phyloP scores from a whole-genome alignment of 2,329 filamentous ascomycete genomes.

The Chlorencoelia australis region DNA sequence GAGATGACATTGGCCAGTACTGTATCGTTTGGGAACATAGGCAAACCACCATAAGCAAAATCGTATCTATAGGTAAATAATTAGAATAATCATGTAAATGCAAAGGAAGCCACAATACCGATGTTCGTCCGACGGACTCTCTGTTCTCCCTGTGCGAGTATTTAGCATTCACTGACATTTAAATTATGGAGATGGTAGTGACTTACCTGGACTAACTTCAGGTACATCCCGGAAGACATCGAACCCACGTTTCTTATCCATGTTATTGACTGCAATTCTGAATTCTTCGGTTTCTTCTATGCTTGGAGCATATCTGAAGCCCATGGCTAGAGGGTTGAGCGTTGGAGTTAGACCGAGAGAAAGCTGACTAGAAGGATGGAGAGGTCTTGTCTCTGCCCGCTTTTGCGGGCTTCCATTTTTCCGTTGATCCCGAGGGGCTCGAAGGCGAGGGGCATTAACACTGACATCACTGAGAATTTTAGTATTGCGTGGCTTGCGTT shows the following conservation, averaged over 20 bases:
- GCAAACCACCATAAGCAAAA: constrained; percentile 18
- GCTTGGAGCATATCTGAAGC: constrained; percentile 15
- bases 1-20: constrained; percentile 12
- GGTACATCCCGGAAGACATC: constrained; percentile 23
- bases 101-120: no score
- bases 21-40: constrained; percentile 9
- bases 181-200: no score
- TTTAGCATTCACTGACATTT: no score
- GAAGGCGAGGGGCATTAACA: constrained; percentile 19
- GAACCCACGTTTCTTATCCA: constrained; percentile 22
- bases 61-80: constrained; percentile 16
- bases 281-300: constrained; percentile 26
- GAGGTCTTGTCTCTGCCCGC: constrained; percentile 6
- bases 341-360: constrained; percentile 10
- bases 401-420: constrained; percentile 15
- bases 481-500: constrained; percentile 20
- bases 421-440: constrained; percentile 10
- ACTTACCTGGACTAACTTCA: constrained; percentile 20
- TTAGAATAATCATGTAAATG: no score
- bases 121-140: constrained; percentile 26
- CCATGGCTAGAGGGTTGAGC: constrained; percentile 19
- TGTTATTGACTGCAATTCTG: constrained; percentile 20
- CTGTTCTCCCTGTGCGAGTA: constrained; percentile 20
- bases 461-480: constrained; percentile 16
- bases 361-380: constrained; percentile 3